phyloP scores from a whole-genome alignment of 116 monocot genomes.

The Phalaenopsis hybrid region DNA sequence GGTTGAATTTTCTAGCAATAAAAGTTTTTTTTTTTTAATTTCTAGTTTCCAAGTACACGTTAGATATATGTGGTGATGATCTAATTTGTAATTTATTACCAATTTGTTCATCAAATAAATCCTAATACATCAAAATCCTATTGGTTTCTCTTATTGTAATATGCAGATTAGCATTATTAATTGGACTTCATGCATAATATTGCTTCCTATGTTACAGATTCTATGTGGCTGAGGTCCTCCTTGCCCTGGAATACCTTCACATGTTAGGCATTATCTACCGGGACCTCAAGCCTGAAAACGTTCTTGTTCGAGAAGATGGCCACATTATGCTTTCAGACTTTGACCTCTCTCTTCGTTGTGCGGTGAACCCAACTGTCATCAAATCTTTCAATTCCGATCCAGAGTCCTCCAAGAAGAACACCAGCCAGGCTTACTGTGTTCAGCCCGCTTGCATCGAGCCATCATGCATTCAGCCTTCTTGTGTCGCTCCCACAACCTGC shows the following conservation, averaged over 20 bases:
- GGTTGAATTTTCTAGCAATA: too few species aligned
- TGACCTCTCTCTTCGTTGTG: conserved; percentile 70
- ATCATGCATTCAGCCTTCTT: conserved; percentile 68
- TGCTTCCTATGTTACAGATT: conserved; percentile 33
- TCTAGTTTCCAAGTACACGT: not conserved
- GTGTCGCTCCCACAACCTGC: conserved; percentile 43
- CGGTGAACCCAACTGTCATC: conserved; percentile 53
- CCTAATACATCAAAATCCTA: not conserved
- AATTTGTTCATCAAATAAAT: too few species aligned
- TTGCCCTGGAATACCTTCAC: conserved; percentile 66
- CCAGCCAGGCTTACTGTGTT: conserved; percentile 31
- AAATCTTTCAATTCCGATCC: conserved; percentile 39
- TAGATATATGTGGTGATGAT: too few species aligned
- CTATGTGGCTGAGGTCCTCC: conserved; percentile 72
- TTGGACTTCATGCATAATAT: not conserved
- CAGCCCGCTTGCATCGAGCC: conserved; percentile 63
- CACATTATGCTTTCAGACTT: conserved; percentile 90
- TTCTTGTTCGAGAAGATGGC: conserved; percentile 10
- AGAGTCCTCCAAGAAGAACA: conserved; percentile 24
- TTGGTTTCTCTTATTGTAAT: not conserved
- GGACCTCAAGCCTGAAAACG: conserved; percentile 81
- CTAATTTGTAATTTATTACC: too few species aligned
- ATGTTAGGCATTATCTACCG: conserved; percentile 77
- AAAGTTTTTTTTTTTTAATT: too few species aligned
- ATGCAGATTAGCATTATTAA: not conserved